Conservation (phyloP, 1,284 basidiomycete species). For the Ustilago hordei region DNA sequence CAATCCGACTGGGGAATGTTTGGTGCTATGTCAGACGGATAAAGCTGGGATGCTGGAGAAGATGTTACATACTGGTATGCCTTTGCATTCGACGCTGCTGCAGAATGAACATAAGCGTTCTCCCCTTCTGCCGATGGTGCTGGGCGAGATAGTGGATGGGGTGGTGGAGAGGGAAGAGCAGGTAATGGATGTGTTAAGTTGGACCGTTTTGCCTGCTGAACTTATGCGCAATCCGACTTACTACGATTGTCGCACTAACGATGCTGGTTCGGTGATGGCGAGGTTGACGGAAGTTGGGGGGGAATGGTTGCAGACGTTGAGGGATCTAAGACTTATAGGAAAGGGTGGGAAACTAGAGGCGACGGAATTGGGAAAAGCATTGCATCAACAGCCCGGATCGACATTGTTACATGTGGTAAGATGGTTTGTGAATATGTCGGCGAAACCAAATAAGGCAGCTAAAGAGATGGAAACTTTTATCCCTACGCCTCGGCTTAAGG, state of each 20-base stretch:
- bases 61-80: conserved; percentile 86
- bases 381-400: conserved; percentile 43
- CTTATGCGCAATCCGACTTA: conserved; percentile 85
- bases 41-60: conserved; percentile 81
- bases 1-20: conserved; percentile 71
- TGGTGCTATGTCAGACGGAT: conserved; percentile 88
- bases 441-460: conserved; percentile 24
- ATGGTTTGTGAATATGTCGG: conserved; percentile 27
- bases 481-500: conserved; percentile 11
- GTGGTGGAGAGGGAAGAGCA: conserved; percentile 60
- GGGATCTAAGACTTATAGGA: conserved; percentile 30
- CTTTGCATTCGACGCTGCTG: conserved; percentile 84
- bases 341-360: conserved; percentile 10
- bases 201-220: conserved; percentile 82
- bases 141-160: conserved; percentile 43
- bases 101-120: conserved; percentile 70
- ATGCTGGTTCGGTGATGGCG: conserved; percentile 22
- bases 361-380: conserved; percentile 43
- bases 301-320: conserved; percentile 25
- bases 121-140: conserved; percentile 44
- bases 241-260: conserved; percentile 75
- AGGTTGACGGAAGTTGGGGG: conserved; percentile 41
- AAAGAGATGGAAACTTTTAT: conserved; percentile 42
- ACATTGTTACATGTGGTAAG: conserved; percentile 44
- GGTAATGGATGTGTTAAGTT: conserved; percentile 80